These are phyloP conservation scores for Melocanna baccifera DNA, from an alignment of 176 grass and related monocot species.

Conservation along the genomic window DNA sequence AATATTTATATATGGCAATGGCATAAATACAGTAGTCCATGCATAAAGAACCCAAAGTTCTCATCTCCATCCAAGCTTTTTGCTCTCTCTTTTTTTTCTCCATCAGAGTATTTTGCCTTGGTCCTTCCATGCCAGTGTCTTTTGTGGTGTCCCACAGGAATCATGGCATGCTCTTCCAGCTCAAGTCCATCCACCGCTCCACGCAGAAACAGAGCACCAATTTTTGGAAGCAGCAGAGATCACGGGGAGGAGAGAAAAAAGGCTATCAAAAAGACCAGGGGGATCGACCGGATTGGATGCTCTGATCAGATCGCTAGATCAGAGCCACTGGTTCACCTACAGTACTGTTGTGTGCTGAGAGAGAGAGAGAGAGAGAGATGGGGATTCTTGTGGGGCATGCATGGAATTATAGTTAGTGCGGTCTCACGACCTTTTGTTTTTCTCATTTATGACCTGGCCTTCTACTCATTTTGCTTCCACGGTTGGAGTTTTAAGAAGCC, in stretches of 20 bases:
- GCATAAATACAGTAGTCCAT: too few relatives aligned
- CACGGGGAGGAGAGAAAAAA: background rate
- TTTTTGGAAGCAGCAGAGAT: slow-evolving; percentile 24
- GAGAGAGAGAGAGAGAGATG: background rate
- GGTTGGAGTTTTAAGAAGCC: background rate
- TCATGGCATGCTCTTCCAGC: background rate
- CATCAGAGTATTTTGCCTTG: background rate
- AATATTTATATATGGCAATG: too few relatives aligned
- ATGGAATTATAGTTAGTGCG: slow-evolving; percentile 7
- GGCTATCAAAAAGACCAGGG: background rate
- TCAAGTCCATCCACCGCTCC: slow-evolving; percentile 1
- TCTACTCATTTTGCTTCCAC: background rate
- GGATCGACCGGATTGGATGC: slow-evolving; percentile 1
- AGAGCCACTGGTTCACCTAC: background rate
- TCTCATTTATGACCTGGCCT: slow-evolving; percentile 27
- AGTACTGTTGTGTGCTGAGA: background rate
- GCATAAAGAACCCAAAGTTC: background rate
- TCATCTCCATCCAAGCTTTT: background rate
- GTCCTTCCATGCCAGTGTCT: background rate
- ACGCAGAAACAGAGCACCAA: slow-evolving; percentile 11
- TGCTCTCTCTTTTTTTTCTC: background rate
- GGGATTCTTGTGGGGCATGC: slow-evolving; percentile 4
- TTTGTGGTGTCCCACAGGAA: background rate
- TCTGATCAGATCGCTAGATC: slow-evolving; percentile 1
- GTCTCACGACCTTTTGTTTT: background rate